These are phyloP conservation scores for Osmozyma mogii DNA, from an alignment of 805 yeast species.

Conservation along the genomic window DNA sequence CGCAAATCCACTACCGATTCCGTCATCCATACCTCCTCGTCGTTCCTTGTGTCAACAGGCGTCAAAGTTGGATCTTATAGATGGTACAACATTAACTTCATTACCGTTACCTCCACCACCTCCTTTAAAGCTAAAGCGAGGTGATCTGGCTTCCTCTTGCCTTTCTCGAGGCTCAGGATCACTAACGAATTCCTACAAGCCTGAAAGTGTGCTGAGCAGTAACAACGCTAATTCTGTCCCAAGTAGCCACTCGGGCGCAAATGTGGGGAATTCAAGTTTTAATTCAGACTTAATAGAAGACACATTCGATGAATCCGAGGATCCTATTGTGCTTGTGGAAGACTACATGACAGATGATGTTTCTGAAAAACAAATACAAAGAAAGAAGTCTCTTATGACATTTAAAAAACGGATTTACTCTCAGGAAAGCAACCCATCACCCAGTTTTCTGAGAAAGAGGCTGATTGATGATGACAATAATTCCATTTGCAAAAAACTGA, in stretches of 20 bases:
- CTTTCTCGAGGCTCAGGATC: not conserved
- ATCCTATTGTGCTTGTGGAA: slow-evolving; percentile 44
- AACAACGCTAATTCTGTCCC: not conserved
- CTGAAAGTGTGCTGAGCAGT: not conserved
- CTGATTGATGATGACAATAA: too few species aligned
- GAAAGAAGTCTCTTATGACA: slow-evolving; percentile 30
- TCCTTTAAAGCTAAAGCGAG: slow-evolving; percentile 7
- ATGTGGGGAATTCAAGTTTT: too few species aligned
- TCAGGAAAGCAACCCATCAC: too few species aligned
- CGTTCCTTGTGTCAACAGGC: slow-evolving; percentile 15
- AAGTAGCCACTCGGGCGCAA: slow-evolving; percentile 3
- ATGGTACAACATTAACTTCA: slow-evolving; percentile 41
- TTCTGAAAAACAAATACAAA: slow-evolving; percentile 10
- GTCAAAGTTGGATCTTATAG: slow-evolving; percentile 41
- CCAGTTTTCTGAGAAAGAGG: too few species aligned
- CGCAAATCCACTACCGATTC: slow-evolving; percentile 1
- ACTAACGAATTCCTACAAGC: not conserved
- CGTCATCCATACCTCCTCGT: not conserved
- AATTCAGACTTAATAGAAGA: slow-evolving; percentile 7
- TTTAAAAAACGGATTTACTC: slow-evolving; percentile 22
- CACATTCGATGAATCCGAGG: slow-evolving; percentile 19
- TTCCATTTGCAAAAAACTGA: slow-evolving; percentile 5
- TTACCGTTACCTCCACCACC: slow-evolving; percentile 48
- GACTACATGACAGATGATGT: slow-evolving; percentile 37
- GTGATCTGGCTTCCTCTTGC: slow-evolving; percentile 3